Evolutionary conservation across 1,284 basidiomycete species (phyloP).

Genomic region (Tremellales sp.): DNA sequence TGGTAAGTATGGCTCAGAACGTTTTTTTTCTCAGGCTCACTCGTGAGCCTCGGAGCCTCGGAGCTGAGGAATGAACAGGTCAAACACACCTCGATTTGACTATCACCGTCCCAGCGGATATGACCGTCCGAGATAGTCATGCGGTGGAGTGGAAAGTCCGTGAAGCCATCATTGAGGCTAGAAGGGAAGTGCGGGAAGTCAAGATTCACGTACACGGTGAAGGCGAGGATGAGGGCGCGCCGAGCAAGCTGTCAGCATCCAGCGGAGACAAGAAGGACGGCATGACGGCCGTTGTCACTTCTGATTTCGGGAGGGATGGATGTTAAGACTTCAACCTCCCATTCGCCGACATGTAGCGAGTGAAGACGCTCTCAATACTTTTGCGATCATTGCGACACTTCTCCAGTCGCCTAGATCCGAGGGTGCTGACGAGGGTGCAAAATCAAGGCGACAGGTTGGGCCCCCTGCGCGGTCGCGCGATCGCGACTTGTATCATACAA

Average conservation of each 20-base stretch:
- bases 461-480: too few relatives aligned
- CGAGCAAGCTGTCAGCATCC: background rate
- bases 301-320: conserved; percentile 35
- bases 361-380: too few relatives aligned
- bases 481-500: too few relatives aligned
- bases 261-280: conserved; percentile 16
- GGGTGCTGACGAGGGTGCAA: too few relatives aligned
- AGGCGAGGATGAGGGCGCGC: conserved; percentile 12
- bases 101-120: conserved; percentile 61
- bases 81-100: conserved; percentile 50
- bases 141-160: conserved; percentile 62
- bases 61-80: conserved; percentile 22
- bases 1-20: conserved; percentile 21
- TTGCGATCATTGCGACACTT: too few relatives aligned
- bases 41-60: too few relatives aligned
- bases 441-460: too few relatives aligned
- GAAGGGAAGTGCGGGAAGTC: conserved; percentile 74
- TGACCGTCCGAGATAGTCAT: conserved; percentile 60
- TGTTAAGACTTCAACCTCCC: conserved; percentile 17
- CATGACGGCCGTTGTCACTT: conserved; percentile 12
- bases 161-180: conserved; percentile 57
- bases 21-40: too few relatives aligned
- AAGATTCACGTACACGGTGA: conserved; percentile 60
- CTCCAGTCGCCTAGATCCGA: too few relatives aligned
- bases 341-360: background rate